Evolutionary conservation across 1,139 yeast species (phyloP).

Genomic region (Geotrichum carabidarum): DNA sequence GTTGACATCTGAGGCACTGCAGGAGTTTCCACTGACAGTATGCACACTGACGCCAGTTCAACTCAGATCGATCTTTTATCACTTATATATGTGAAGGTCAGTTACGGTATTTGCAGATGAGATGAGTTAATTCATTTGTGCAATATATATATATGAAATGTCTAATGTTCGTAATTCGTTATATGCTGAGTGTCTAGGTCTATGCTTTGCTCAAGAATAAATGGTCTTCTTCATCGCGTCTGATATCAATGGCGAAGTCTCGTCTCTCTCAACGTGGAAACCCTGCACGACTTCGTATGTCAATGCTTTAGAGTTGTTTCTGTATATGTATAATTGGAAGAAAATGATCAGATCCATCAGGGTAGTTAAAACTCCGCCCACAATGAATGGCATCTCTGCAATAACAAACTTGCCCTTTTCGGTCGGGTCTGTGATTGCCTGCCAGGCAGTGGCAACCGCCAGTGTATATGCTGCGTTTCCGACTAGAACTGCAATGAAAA

Average conservation of each 20-base stretch:
- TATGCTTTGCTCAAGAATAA: not conserved
- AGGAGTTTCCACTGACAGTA: no score
- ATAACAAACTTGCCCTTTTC: slow-evolving; percentile 48
- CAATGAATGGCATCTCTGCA: slow-evolving; percentile 71
- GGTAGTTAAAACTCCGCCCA: slow-evolving; percentile 79
- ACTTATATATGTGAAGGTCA: no score
- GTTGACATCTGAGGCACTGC: not conserved
- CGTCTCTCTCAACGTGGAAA: not conserved
- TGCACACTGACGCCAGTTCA: no score
- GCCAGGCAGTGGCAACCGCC: slow-evolving; percentile 50
- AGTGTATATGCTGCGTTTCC: slow-evolving; percentile 72
- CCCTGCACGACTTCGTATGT: slow-evolving; percentile 3
- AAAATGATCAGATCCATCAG: slow-evolving; percentile 67
- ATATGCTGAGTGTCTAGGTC: no score
- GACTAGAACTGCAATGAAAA: slow-evolving; percentile 67
- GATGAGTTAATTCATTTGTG: not conserved
- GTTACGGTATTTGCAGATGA: no score
- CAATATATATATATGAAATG: not conserved
- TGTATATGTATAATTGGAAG: slow-evolving; percentile 48
- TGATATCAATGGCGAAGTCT: slow-evolving; percentile 7
- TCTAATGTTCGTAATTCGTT: not conserved
- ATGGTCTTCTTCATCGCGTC: slow-evolving; percentile 3
- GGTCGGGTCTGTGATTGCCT: slow-evolving; percentile 55
- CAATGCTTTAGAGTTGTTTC: slow-evolving; percentile 20
- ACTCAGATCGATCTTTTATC: no score